phyloP scores from a whole-genome alignment of 768 basidiomycete genomes.

The Heimioporus sp. region DNA sequence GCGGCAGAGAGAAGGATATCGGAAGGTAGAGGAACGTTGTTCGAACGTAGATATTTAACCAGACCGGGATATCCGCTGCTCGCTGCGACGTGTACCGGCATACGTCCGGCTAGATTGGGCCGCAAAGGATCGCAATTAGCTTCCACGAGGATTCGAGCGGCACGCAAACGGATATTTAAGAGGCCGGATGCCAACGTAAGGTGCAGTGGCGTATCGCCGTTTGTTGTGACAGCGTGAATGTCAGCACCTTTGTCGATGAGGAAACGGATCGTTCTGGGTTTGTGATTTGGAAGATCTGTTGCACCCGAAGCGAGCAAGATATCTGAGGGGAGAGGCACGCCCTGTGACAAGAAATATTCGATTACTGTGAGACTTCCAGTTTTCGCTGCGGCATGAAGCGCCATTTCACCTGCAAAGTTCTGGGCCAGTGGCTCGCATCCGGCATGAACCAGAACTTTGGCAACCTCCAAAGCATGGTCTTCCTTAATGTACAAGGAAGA shows the following conservation, averaged over 20 bases:
- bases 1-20: background rate
- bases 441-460: slow-evolving; percentile 1
- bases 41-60: background rate
- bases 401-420: background rate
- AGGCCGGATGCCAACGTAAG: background rate
- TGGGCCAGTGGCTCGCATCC: slow-evolving; percentile 4
- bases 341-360: background rate
- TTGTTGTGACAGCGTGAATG: background rate
- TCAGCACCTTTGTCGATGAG: background rate
- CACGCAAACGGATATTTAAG: background rate
- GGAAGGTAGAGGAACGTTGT: background rate
- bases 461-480: background rate
- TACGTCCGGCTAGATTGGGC: background rate
- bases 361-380: background rate
- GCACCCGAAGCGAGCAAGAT: background rate
- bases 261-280: background rate
- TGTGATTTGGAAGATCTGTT: too few relatives aligned
- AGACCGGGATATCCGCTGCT: background rate
- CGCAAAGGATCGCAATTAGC: background rate
- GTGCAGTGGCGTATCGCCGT: background rate
- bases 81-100: background rate
- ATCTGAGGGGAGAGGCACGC: background rate
- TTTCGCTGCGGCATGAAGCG: background rate
- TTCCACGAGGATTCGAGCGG: background rate
- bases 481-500: background rate